Evolutionary conservation across 805 yeast genomes (phyloP).

Genomic region (Kregervanrija delftensis): DNA sequence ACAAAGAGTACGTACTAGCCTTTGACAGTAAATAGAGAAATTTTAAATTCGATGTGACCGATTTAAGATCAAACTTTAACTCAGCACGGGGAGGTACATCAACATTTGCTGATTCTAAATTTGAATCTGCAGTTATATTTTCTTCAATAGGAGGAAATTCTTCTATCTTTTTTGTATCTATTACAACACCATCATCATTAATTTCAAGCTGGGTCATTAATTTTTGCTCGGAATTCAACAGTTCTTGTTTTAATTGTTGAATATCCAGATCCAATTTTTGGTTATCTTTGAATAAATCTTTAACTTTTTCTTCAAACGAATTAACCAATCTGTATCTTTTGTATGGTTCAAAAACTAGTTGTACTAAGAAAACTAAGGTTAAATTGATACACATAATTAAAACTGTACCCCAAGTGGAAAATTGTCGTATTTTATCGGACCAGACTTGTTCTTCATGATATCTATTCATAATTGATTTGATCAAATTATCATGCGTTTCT

Average conservation of each 20-base stretch:
- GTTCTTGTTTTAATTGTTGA: slow-evolving; percentile 12
- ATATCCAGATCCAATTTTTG: slow-evolving; percentile 15
- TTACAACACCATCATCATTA: background rate
- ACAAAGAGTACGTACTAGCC: no score
- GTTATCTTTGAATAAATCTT: slow-evolving; percentile 37
- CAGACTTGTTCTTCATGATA: slow-evolving; percentile 97
- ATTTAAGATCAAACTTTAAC: no score
- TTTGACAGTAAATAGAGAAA: no score
- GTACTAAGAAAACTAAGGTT: slow-evolving; percentile 69
- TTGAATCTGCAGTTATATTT: no score
- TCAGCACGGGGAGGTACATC: no score
- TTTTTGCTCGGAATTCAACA: slow-evolving; percentile 8
- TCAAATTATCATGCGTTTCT: slow-evolving; percentile 57
- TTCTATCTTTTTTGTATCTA: background rate
- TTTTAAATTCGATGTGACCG: no score
- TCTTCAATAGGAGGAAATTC: no score
- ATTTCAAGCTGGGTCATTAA: background rate
- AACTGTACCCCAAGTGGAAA: slow-evolving; percentile 97
- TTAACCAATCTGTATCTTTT: slow-evolving; percentile 74
- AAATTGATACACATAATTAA: slow-evolving; percentile 82
- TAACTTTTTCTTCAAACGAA: slow-evolving; percentile 78
- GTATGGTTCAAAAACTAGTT: slow-evolving; percentile 91
- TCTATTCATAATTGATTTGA: slow-evolving; percentile 74
- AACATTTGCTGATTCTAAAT: no score
- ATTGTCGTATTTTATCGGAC: slow-evolving; percentile 92